Evolutionary conservation across 2,329 filamentous ascomycete genomes (phyloP).

Genomic region (Trichoderma endophyticum): DNA sequence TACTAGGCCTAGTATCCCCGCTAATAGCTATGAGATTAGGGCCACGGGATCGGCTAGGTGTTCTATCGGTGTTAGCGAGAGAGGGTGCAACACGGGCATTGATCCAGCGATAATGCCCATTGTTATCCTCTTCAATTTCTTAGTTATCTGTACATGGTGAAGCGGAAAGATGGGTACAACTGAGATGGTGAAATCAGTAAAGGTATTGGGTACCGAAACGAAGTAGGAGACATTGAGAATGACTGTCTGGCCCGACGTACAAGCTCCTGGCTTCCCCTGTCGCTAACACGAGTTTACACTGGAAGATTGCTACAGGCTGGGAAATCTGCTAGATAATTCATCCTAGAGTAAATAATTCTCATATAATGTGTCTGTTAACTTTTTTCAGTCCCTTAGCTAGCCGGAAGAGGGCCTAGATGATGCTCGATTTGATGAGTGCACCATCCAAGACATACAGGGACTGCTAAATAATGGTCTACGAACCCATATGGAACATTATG

Average conservation of each 20-base stretch:
- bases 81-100: background rate
- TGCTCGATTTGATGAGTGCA: background rate
- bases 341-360: background rate
- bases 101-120: slow-evolving; percentile 1
- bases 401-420: background rate
- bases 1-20: no score
- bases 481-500: background rate
- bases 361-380: background rate
- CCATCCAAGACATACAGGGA: background rate
- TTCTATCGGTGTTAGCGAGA: background rate
- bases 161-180: background rate
- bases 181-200: background rate
- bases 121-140: background rate
- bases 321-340: background rate
- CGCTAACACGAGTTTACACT: background rate
- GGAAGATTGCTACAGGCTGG: background rate
- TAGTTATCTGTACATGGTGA: background rate
- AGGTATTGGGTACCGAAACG: background rate
- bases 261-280: background rate
- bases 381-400: background rate
- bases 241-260: background rate
- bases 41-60: no score
- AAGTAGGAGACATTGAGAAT: slow-evolving; percentile 5
- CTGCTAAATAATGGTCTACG: background rate
- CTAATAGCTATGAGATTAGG: no score